A percentile compares a stretch with the other conserved stretches of the same genome.
phyloP scores from a whole-genome alignment of 768 basidiomycete genomes.

The Termitomyces sp. region DNA sequence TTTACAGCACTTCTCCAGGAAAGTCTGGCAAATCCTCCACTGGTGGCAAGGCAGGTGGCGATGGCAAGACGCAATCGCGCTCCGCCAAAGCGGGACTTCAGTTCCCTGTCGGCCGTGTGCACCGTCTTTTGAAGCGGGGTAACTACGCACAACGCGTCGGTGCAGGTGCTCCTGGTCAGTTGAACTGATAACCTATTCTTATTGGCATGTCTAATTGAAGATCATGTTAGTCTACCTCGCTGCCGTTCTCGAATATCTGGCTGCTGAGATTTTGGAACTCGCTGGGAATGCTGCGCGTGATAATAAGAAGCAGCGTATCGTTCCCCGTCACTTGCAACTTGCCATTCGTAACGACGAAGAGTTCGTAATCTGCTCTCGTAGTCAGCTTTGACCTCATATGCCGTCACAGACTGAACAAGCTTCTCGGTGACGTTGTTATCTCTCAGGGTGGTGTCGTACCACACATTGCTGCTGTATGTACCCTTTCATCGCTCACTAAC shows the following conservation, averaged over 20 bases:
- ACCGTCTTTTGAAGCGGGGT: slow-evolving; percentile 81
- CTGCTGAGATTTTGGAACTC: slow-evolving; percentile 91
- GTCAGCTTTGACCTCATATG: slow-evolving; percentile 1
- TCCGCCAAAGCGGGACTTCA: slow-evolving; percentile 75
- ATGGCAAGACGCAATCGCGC: slow-evolving; percentile 58
- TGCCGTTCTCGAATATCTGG: slow-evolving; percentile 87
- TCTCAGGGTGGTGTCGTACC: slow-evolving; percentile 94
- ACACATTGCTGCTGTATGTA: slow-evolving; percentile 50
- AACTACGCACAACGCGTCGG: slow-evolving; percentile 87
- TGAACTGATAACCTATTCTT: background rate
- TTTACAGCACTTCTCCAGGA: slow-evolving; percentile 19
- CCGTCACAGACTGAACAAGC: slow-evolving; percentile 53
- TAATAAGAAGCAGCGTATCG: slow-evolving; percentile 95
- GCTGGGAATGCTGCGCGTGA: slow-evolving; percentile 88
- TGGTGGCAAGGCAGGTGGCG: slow-evolving; percentile 58
- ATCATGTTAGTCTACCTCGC: slow-evolving; percentile 71
- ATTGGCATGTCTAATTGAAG: background rate
- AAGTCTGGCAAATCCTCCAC: slow-evolving; percentile 64
- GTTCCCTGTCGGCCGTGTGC: slow-evolving; percentile 92
- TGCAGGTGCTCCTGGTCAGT: slow-evolving; percentile 76
- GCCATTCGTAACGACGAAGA: slow-evolving; percentile 95
- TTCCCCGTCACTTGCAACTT: slow-evolving; percentile 90
- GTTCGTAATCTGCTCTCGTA: slow-evolving; percentile 28
- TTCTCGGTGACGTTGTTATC: slow-evolving; percentile 82
- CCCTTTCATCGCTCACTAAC: background rate